Conservation (phyloP, 208 protist species). For the Trypanosoma scelopori region DNA sequence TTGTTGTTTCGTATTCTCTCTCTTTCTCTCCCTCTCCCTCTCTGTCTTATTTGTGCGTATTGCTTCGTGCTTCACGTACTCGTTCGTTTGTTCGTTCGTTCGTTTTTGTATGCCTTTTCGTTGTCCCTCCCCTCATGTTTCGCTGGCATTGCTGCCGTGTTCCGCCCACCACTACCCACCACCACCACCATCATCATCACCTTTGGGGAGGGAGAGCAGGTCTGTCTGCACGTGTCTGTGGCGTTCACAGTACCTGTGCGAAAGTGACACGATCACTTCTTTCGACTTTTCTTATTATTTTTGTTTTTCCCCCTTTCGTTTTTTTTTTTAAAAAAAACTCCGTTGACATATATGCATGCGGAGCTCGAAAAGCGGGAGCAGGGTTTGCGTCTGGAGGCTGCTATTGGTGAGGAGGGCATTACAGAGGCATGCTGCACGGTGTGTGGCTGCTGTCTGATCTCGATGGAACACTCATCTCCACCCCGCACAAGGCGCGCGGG, state of each 20-base stretch:
- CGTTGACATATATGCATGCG: too few relatives aligned
- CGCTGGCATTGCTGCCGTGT: too few relatives aligned
- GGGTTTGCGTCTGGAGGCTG: neutral
- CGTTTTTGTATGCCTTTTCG: too few relatives aligned
- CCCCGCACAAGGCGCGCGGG: conserved; percentile 84
- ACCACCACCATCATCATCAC: too few relatives aligned
- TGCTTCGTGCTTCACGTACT: too few relatives aligned
- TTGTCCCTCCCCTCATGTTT: too few relatives aligned
- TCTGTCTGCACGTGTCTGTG: neutral
- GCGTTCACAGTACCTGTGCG: neutral
- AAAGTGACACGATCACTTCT: neutral
- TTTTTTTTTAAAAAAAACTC: neutral
- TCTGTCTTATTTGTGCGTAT: too few relatives aligned
- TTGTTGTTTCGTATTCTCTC: neutral
- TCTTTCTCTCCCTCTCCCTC: neutral
- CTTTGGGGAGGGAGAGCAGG: conserved; percentile 3
- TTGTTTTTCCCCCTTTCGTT: neutral
- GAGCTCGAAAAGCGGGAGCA: neutral
- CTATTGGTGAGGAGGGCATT: neutral
- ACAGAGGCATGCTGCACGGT: conserved; percentile 45
- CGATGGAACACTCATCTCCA: conserved; percentile 82
- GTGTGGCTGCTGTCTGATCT: conserved; percentile 82
- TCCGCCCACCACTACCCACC: neutral
- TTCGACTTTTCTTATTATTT: neutral
- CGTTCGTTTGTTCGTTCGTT: too few relatives aligned